Conservation (phyloP, 1,139 yeast species). For the Suhomyces taliae region DNA sequence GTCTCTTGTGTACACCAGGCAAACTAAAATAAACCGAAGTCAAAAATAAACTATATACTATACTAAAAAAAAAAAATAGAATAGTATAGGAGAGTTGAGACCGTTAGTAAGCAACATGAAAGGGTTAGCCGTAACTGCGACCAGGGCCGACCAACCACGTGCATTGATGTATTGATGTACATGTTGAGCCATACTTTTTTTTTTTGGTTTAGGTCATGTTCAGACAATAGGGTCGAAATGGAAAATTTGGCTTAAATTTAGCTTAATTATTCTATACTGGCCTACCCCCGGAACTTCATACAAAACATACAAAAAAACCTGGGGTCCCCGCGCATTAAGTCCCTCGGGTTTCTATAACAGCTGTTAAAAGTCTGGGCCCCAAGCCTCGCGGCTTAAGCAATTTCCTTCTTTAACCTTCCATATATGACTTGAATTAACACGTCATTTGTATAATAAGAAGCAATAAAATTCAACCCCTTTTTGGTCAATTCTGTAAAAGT, state of each 20-base stretch:
- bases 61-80: too few species aligned
- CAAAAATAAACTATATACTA: too few species aligned
- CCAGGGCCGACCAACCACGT: background rate
- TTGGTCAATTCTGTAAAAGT: too few species aligned
- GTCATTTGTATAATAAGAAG: too few species aligned
- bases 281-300: background rate
- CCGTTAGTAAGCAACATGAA: background rate
- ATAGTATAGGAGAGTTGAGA: too few species aligned
- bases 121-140: background rate
- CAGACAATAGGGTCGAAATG: background rate
- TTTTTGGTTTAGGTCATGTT: background rate
- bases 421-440: too few species aligned
- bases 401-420: background rate
- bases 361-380: constrained; percentile 1
- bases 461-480: too few species aligned
- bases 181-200: background rate
- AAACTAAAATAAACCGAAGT: too few species aligned
- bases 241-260: too few species aligned
- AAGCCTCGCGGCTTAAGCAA: background rate
- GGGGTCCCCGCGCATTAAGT: background rate
- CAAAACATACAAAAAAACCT: background rate
- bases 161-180: background rate
- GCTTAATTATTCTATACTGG: too few species aligned
- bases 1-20: too few species aligned
- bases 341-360: constrained; percentile 1